Percentiles rank a stretch among this genome's conserved stretches.
Evolutionary conservation across 2,329 filamentous ascomycete species (phyloP).

Genomic region (Diatrype stigma): DNA sequence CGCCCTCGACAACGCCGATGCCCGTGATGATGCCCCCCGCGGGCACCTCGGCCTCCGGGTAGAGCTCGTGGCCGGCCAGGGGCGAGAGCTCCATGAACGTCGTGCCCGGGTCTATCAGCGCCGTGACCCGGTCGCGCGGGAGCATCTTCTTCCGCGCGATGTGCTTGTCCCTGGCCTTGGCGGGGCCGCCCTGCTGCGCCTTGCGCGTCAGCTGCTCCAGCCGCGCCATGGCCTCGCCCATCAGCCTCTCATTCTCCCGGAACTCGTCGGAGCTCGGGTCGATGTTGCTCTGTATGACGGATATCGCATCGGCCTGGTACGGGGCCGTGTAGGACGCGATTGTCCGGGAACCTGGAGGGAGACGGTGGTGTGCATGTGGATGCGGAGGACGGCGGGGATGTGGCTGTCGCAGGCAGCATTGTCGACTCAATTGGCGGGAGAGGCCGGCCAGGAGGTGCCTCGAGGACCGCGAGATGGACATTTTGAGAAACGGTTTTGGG

Average conservation of each 20-base stretch:
- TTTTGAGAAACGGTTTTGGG: slow-evolving; percentile 22
- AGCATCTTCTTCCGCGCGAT: slow-evolving; percentile 89
- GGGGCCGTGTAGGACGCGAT: slow-evolving; percentile 76
- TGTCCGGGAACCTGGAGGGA: slow-evolving; percentile 24
- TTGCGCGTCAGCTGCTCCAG: slow-evolving; percentile 67
- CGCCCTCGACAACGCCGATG: slow-evolving; percentile 83
- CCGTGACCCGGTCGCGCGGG: slow-evolving; percentile 80
- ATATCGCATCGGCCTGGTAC: slow-evolving; percentile 79
- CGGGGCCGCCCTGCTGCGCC: slow-evolving; percentile 71
- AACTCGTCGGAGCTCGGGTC: slow-evolving; percentile 76
- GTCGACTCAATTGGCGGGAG: slow-evolving; percentile 38
- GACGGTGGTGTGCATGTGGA: slow-evolving; percentile 4
- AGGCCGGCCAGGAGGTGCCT: slow-evolving; percentile 41
- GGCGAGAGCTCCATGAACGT: slow-evolving; percentile 91
- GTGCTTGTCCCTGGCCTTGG: slow-evolving; percentile 84
- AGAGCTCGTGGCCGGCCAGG: slow-evolving; percentile 82
- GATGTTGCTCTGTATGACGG: slow-evolving; percentile 69
- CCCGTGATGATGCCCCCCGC: slow-evolving; percentile 91
- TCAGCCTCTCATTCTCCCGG: slow-evolving; percentile 73
- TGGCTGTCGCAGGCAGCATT: slow-evolving; percentile 26
- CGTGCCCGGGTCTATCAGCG: slow-evolving; percentile 82
- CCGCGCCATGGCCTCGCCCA: slow-evolving; percentile 66
- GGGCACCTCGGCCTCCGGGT: slow-evolving; percentile 81
- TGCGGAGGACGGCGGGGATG: slow-evolving; percentile 23
- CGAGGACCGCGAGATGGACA: slow-evolving; percentile 45